phyloP scores from a whole-genome alignment of 331 rosid genomes.

The Acacia concinna region DNA sequence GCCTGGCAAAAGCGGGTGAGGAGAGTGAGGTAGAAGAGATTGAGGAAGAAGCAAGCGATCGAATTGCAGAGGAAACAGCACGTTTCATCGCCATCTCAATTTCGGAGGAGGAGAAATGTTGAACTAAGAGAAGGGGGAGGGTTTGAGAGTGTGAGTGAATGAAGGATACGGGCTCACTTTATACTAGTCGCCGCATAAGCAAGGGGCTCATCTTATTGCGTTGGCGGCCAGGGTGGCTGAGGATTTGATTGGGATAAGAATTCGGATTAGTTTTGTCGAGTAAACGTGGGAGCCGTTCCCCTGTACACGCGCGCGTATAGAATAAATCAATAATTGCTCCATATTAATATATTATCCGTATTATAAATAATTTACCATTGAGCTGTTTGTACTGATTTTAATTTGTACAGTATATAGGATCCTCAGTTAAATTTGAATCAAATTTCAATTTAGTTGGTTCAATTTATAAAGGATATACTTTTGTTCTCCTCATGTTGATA shows the following conservation, averaged over 20 bases:
- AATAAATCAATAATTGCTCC: not conserved
- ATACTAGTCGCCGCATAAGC: not conserved
- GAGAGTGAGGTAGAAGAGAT: constrained; percentile 24
- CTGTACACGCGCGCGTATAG: not conserved
- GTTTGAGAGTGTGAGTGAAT: not conserved
- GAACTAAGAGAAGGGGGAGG: not conserved
- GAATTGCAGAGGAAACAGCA: constrained; percentile 53
- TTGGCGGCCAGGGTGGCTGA: not conserved
- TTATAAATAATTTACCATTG: no score
- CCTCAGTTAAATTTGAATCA: no score
- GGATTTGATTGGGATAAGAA: not conserved
- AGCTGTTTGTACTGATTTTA: no score
- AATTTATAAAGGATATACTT: no score
- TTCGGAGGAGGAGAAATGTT: no score
- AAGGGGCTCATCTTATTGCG: not conserved
- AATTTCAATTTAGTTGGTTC: no score
- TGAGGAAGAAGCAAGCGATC: constrained; percentile 48
- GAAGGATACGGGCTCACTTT: not conserved
- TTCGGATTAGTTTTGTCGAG: not conserved
- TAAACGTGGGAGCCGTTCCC: not conserved
- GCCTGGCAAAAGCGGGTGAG: constrained; percentile 41
- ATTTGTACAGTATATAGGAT: no score
- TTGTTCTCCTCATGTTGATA: no score
- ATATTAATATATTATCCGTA: no score
- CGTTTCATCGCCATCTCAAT: constrained; percentile 65